Evolutionary conservation across 164 flowering plant species (phyloP).

Genomic region (Pachysandra terminalis): DNA sequence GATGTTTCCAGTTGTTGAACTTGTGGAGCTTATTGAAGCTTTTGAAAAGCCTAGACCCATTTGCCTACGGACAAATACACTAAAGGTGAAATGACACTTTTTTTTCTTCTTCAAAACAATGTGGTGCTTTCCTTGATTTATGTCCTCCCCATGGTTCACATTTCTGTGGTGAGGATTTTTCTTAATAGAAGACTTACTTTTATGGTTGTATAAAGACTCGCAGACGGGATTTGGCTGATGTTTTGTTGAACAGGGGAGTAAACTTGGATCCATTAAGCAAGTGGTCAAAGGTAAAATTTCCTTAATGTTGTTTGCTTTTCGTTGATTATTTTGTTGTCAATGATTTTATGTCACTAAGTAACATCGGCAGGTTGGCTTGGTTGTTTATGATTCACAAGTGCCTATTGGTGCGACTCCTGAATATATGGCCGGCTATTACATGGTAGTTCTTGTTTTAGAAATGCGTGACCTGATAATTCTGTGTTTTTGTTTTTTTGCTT

Average conservation of each 20-base stretch:
- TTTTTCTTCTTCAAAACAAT: not conserved
- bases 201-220: slow-evolving; percentile 48
- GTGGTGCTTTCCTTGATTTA: not conserved
- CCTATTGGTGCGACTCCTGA: slow-evolving; percentile 99
- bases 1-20: slow-evolving; percentile 90
- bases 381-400: slow-evolving; percentile 95
- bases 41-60: slow-evolving; percentile 89
- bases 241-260: slow-evolving; percentile 89
- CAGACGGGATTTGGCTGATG: slow-evolving; percentile 88
- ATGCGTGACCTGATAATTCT: not conserved
- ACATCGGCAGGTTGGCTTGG: slow-evolving; percentile 81
- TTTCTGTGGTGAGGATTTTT: not conserved
- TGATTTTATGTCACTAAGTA: not conserved
- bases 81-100: slow-evolving; percentile 46
- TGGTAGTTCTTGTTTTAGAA: slow-evolving; percentile 41
- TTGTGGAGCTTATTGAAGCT: slow-evolving; percentile 87
- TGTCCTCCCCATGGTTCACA: not conserved
- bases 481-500: not conserved
- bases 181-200: not conserved
- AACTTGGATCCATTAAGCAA: slow-evolving; percentile 87
- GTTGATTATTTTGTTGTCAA: not conserved
- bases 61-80: slow-evolving; percentile 80
- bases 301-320: not conserved
- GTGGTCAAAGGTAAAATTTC: slow-evolving; percentile 85
- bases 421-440: slow-evolving; percentile 97